Percentiles rank a stretch among this genome's conserved stretches.
Conservation (phyloP, 257 asterid genomes). For the Agastache rugosa region DNA sequence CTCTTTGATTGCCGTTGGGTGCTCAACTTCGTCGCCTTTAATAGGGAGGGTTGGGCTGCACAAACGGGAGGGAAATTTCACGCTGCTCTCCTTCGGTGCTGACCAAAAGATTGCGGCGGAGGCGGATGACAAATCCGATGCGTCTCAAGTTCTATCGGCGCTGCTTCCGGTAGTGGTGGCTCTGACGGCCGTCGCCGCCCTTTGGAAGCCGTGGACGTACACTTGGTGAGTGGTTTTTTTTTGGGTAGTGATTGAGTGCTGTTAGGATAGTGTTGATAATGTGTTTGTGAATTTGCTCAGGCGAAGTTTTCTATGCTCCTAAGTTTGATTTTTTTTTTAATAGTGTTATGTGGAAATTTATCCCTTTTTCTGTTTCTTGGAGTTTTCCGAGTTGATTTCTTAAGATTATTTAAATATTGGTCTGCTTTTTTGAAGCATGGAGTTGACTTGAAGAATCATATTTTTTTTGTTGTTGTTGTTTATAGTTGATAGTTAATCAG, state of each 20-base stretch:
- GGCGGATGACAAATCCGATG: conserved; percentile 54
- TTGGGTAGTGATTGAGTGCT: background rate
- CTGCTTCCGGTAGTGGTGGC: conserved; percentile 92
- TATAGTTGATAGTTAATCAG: background rate
- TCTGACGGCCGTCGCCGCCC: conserved; percentile 87
- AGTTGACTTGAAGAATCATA: background rate
- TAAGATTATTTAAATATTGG: background rate
- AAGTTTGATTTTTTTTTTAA: background rate
- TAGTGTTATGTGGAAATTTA: background rate
- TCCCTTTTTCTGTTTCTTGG: background rate
- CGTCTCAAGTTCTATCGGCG: conserved; percentile 74
- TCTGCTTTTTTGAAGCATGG: background rate
- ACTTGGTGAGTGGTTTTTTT: conserved; percentile 67
- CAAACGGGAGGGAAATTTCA: conserved; percentile 75
- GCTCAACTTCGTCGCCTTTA: conserved; percentile 76
- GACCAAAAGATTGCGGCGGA: conserved; percentile 44
- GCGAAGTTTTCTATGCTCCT: background rate
- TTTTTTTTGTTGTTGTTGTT: background rate
- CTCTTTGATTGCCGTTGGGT: conserved; percentile 51
- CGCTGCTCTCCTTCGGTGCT: conserved; percentile 75
- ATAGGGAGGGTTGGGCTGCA: conserved; percentile 88
- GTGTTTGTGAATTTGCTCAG: conserved; percentile 21
- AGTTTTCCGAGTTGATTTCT: background rate
- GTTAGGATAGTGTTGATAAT: background rate
- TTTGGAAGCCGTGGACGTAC: conserved; percentile 85